Evolutionary conservation across 2,329 filamentous ascomycete genomes (phyloP).

Genomic region (Xylaria polymorpha): DNA sequence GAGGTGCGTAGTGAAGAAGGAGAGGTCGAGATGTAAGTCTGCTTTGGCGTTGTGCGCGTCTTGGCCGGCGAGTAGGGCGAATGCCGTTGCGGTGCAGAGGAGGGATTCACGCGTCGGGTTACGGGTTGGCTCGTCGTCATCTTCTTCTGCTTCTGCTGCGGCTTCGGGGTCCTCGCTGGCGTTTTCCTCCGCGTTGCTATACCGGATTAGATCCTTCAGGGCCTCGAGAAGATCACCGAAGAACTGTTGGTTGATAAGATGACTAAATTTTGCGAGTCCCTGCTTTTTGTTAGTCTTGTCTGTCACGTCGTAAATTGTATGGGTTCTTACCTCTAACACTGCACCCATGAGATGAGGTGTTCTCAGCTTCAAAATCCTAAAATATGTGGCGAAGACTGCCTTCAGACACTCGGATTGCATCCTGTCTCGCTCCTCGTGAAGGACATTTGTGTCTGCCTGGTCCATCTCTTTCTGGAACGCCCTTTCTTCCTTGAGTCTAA

Average conservation of each 20-base stretch:
- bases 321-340: slow-evolving; percentile 58
- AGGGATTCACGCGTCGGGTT: slow-evolving; percentile 88
- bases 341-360: slow-evolving; percentile 92
- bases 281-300: slow-evolving; percentile 55
- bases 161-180: slow-evolving; percentile 58
- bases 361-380: slow-evolving; percentile 88
- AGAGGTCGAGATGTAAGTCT: slow-evolving; percentile 87
- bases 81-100: slow-evolving; percentile 95
- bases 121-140: slow-evolving; percentile 65
- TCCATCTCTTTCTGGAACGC: slow-evolving; percentile 92
- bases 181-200: slow-evolving; percentile 70
- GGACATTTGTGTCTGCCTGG: slow-evolving; percentile 89
- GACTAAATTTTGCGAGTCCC: slow-evolving; percentile 91
- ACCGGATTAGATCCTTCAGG: slow-evolving; percentile 88
- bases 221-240: slow-evolving; percentile 96
- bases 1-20: slow-evolving; percentile 94
- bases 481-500: slow-evolving; percentile 79
- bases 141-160: slow-evolving; percentile 54
- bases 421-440: slow-evolving; percentile 89
- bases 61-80: slow-evolving; percentile 94
- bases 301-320: not conserved
- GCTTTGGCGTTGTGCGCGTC: slow-evolving; percentile 87
- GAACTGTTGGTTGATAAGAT: slow-evolving; percentile 98
- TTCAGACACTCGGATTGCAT: slow-evolving; percentile 97
- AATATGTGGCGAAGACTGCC: slow-evolving; percentile 94